These are phyloP conservation scores for Biscutella auriculata DNA, from an alignment of 441 rosid species.

Conservation along the genomic window DNA sequence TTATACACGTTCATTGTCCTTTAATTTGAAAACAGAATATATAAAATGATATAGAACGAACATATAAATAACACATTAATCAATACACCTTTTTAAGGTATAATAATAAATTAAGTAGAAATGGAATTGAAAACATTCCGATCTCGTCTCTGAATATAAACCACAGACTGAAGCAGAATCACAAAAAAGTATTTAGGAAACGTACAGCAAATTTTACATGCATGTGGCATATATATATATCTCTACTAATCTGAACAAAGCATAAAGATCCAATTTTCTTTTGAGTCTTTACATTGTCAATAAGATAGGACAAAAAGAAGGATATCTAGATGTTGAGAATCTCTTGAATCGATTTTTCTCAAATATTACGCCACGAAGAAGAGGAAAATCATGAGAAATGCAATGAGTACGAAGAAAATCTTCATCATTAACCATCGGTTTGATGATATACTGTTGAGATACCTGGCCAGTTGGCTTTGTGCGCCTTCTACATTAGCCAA, in stretches of 20 bases:
- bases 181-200: neutral
- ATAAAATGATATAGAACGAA: no score
- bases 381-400: constrained; percentile 83
- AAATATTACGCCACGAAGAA: constrained; percentile 73
- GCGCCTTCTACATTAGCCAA: constrained; percentile 85
- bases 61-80: no score
- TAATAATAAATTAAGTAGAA: no score
- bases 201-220: constrained; percentile 7
- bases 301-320: neutral
- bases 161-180: neutral
- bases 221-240: constrained; percentile 8
- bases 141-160: no score
- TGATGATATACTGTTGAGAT: constrained; percentile 82
- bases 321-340: constrained; percentile 11
- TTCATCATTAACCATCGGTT: constrained; percentile 95
- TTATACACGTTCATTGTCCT: no score
- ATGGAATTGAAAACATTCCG: no score
- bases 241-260: constrained; percentile 14
- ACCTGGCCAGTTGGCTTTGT: constrained; percentile 70
- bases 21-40: no score
- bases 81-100: no score
- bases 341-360: neutral
- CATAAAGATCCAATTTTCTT: neutral
- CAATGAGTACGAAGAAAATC: constrained; percentile 78
- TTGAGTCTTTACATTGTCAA: constrained; percentile 18